Evolutionary conservation across 768 basidiomycete genomes (phyloP), one percentile per base, ranked within the genome.

Genomic region (Trametes meyenii): DNA sequence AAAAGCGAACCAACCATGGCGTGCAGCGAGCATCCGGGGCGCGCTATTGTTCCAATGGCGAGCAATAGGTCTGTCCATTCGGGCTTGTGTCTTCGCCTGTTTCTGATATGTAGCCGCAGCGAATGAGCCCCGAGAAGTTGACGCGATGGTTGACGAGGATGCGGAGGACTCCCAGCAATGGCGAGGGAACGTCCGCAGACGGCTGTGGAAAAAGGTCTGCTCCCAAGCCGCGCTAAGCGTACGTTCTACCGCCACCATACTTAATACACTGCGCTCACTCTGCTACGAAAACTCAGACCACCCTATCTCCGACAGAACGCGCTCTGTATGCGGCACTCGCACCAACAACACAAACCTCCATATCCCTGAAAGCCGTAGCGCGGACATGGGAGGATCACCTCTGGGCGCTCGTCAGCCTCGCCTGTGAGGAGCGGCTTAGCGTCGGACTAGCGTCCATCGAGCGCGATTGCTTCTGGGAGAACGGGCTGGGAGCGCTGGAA

Each of bases 381-480:
- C 76, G 87, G 36, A 89, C 91, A 21, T 98, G 96, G 96, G 92
- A 96, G 69, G 97, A 99, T 69, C 89, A 96, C 70, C 79, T 98
- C 0, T 99, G 97, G 97, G 93, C 92, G 0, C 88, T 92, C 60
- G 78, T 95, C 52, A 87, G 86, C 66, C 81, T 92, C 50, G 77
- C 92, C 40, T 89, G 91, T 67, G 92, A 96, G 70, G 87, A 93
- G 66, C 87, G 90, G 61, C 83, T 67, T 89, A 64, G 62, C 33
- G 56, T 36, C 3, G 62, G 62, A 3, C 62, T 64, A 23, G 39
- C 62, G 1, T 33, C 36, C 3, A 64, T 64, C n/a, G 70, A 88
- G 86, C 46, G 80, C 79, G 87, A 87, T 0, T 84, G 88, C 43
- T 96, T 92, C 71, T 96, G 95, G 94, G 89, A 90, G 60, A 80